These are phyloP conservation scores for Mallotus nudiflorus DNA, from an alignment of 345 rosid genomes.

Conservation along the genomic window DNA sequence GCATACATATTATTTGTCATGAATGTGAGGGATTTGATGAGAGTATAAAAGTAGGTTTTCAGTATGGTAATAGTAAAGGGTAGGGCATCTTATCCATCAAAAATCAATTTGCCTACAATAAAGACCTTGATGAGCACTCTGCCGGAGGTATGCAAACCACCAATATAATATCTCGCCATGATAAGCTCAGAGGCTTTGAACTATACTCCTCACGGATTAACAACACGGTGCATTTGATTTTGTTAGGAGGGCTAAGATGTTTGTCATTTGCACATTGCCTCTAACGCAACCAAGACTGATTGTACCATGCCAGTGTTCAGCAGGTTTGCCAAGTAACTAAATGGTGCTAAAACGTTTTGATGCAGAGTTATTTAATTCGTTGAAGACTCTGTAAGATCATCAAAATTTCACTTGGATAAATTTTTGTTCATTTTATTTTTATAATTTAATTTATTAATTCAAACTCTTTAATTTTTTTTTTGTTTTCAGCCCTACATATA, in stretches of 20 bases:
- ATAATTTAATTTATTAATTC: no score
- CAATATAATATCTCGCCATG: neutral
- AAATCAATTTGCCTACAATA: constrained; percentile 70
- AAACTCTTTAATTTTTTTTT: no score
- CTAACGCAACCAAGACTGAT: constrained; percentile 71
- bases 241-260: constrained; percentile 78
- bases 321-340: constrained; percentile 49
- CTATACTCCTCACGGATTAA: neutral
- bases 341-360: constrained; percentile 5
- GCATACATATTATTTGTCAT: no score
- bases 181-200: neutral
- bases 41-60: no score
- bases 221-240: neutral
- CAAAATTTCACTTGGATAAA: no score
- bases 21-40: no score
- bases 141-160: constrained; percentile 41
- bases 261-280: constrained; percentile 70
- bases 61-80: no score
- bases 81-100: no score
- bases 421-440: no score
- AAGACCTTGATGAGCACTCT: constrained; percentile 54
- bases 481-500: no score
- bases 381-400: no score
- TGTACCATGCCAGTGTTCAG: constrained; percentile 63
- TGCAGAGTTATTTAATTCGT: no score